Conservation (phyloP, 1,139 yeast species). For the Kodamaea arcana region DNA sequence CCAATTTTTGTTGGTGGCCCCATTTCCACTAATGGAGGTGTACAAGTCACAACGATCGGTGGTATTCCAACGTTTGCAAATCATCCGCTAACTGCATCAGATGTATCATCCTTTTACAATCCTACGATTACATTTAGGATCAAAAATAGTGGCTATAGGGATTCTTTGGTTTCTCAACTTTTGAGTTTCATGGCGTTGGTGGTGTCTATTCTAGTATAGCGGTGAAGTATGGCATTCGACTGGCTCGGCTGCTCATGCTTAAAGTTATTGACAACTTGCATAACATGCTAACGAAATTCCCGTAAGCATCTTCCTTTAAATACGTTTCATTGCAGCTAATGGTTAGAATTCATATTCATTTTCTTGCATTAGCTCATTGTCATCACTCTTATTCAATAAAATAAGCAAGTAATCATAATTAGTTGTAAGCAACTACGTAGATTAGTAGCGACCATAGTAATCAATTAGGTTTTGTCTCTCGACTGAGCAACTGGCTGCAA, state of each 20-base stretch:
- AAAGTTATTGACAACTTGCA: too few species aligned
- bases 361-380: too few species aligned
- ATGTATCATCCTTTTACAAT: conserved; percentile 9
- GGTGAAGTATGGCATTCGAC: too few species aligned
- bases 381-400: too few species aligned
- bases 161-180: conserved; percentile 4
- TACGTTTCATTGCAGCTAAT: too few species aligned
- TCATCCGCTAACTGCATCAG: conserved; percentile 14
- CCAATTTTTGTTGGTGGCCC: conserved; percentile 1
- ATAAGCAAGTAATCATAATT: too few species aligned
- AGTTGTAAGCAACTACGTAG: too few species aligned
- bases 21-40: conserved; percentile 1
- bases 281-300: too few species aligned
- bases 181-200: conserved; percentile 8
- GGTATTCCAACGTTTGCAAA: conserved; percentile 10
- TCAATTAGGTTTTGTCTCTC: too few species aligned
- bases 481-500: conserved; percentile 1
- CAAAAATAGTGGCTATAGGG: conserved; percentile 6
- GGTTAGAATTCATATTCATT: too few species aligned
- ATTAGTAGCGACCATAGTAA: not conserved
- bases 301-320: too few species aligned
- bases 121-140: conserved; percentile 7
- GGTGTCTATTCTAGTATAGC: conserved; percentile 6
- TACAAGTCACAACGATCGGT: conserved; percentile 3
- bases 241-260: too few species aligned